Percentiles rank a stretch among this genome's conserved stretches.
These are phyloP conservation scores for Yamadazyma mexicana DNA, from an alignment of 1,139 yeast species.

Conservation along the genomic window DNA sequence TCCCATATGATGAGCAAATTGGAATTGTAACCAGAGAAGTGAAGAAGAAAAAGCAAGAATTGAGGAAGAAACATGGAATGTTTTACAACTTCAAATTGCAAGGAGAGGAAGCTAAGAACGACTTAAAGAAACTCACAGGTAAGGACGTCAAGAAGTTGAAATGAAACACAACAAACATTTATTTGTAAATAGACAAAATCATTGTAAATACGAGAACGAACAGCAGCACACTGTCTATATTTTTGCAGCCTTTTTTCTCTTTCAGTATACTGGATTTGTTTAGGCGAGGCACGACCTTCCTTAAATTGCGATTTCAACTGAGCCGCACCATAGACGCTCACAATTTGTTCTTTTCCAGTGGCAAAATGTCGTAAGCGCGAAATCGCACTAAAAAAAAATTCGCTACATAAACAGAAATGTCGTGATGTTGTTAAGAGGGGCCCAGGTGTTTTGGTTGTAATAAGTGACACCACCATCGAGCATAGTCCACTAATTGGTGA, in stretches of 20 bases:
- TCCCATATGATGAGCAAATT: slow-evolving; percentile 61
- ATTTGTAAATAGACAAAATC: neutral
- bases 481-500: neutral
- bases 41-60: slow-evolving; percentile 38
- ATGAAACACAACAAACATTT: too few species aligned
- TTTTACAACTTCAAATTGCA: slow-evolving; percentile 44
- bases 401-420: neutral
- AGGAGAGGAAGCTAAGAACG: slow-evolving; percentile 34
- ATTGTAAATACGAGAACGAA: too few species aligned
- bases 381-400: too few species aligned
- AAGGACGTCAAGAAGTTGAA: slow-evolving; percentile 1
- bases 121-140: slow-evolving; percentile 19
- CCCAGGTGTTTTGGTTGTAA: neutral
- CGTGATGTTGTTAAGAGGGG: slow-evolving; percentile 2
- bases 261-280: too few species aligned
- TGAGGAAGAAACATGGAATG: slow-evolving; percentile 39
- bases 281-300: too few species aligned
- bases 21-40: slow-evolving; percentile 43
- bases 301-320: too few species aligned
- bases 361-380: neutral
- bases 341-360: neutral
- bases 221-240: too few species aligned
- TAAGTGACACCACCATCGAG: neutral
- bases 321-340: too few species aligned
- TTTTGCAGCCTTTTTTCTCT: too few species aligned